A percentile compares a stretch with the other conserved stretches of the same genome.
Evolutionary conservation across 176 grass and related monocot genomes (phyloP).

Genomic region (Oryza meyeriana): DNA sequence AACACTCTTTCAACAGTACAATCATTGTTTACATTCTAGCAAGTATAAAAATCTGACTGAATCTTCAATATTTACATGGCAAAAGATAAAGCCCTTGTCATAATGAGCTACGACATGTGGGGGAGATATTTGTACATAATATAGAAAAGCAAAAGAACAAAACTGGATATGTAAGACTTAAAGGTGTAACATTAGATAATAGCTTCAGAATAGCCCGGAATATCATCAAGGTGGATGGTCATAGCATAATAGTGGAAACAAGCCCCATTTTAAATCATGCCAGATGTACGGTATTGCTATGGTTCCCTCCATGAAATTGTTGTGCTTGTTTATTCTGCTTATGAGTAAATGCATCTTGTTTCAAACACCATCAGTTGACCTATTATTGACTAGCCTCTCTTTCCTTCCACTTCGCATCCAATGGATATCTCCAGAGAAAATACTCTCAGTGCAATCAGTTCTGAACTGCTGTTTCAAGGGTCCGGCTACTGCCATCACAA

Average conservation of each 20-base stretch:
- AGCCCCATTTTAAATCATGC: constrained; percentile 29
- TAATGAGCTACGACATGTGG: constrained; percentile 11
- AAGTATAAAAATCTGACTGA: constrained; percentile 19
- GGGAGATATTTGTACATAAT: constrained; percentile 35
- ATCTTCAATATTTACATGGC: constrained; percentile 39
- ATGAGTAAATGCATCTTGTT: constrained; percentile 36
- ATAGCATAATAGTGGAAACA: constrained; percentile 39
- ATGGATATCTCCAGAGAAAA: constrained; percentile 28
- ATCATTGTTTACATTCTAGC: constrained; percentile 41
- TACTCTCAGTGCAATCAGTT: constrained; percentile 30
- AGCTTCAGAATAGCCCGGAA: constrained; percentile 28
- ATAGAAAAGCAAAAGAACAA: constrained; percentile 4
- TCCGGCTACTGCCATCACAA: constrained; percentile 19
- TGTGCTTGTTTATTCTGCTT: constrained; percentile 35
- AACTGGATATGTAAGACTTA: constrained; percentile 23
- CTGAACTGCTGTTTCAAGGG: constrained; percentile 20
- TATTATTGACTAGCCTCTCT: constrained; percentile 38
- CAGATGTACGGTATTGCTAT: constrained; percentile 16
- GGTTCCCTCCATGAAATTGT: constrained; percentile 23
- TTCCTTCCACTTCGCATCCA: constrained; percentile 29
- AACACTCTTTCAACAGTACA: constrained; percentile 30
- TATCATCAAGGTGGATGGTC: constrained; percentile 10
- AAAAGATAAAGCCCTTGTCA: constrained; percentile 31
- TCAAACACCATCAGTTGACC: constrained; percentile 30
- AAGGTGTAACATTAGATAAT: constrained; percentile 26